Evolutionary conservation across 1,139 yeast genomes (phyloP).

Genomic region (Pichia kudriavzevii): DNA sequence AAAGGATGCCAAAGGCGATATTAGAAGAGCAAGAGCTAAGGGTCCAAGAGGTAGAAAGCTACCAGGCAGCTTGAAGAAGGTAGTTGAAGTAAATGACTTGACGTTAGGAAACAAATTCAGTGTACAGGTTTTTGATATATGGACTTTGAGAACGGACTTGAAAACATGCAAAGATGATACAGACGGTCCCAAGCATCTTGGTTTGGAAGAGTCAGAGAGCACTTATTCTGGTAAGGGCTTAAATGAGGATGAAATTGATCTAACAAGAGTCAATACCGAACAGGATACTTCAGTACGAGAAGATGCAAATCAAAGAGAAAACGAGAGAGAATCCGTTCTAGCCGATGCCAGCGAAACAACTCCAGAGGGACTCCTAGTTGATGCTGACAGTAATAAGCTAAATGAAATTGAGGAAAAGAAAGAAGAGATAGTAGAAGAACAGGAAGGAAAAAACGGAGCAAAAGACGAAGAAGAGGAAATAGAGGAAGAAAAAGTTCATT

Average conservation of each 20-base stretch:
- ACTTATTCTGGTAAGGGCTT: no score
- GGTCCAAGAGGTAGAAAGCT: conserved; percentile 78
- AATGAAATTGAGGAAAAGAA: neutral
- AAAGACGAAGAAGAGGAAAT: neutral
- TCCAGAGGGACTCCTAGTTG: neutral
- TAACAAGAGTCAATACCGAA: no score
- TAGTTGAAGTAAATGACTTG: conserved; percentile 35
- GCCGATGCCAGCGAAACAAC: no score
- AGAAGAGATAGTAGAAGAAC: conserved; percentile 2
- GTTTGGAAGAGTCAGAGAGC: no score
- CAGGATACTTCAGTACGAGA: no score
- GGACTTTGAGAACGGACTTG: conserved; percentile 26
- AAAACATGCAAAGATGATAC: no score
- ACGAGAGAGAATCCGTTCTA: no score
- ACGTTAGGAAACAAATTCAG: conserved; percentile 28
- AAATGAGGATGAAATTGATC: no score
- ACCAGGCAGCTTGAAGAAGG: conserved; percentile 52
- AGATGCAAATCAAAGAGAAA: no score
- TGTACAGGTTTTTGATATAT: conserved; percentile 32
- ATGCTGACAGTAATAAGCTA: neutral
- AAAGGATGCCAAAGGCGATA: conserved; percentile 22
- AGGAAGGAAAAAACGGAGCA: neutral
- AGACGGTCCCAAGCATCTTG: no score
- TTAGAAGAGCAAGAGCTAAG: conserved; percentile 47
- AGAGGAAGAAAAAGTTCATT: neutral